phyloP scores from a whole-genome alignment of 208 protist genomes.

The Leishmania arabica region DNA sequence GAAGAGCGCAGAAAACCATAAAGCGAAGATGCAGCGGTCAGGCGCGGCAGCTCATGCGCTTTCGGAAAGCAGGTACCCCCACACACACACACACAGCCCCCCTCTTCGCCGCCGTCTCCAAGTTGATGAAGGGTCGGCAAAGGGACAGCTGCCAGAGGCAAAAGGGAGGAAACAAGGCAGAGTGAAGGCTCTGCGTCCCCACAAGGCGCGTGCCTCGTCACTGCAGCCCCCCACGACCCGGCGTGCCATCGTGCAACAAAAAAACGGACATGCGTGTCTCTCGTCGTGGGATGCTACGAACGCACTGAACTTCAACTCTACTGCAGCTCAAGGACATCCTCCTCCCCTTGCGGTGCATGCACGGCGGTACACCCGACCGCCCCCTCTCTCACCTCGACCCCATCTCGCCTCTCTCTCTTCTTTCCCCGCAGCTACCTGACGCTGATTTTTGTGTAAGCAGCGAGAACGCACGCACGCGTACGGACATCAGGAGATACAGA shows the following conservation, averaged over 20 bases:
- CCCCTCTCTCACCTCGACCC: background rate
- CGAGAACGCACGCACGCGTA: background rate
- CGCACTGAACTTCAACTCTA: background rate
- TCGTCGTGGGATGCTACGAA: background rate
- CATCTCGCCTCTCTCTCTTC: background rate
- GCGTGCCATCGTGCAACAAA: background rate
- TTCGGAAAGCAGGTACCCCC: background rate
- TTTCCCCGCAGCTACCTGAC: background rate
- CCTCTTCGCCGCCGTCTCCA: background rate
- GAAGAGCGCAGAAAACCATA: background rate
- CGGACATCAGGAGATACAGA: background rate
- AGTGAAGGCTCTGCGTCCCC: background rate
- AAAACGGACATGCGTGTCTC: background rate
- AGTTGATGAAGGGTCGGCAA: background rate
- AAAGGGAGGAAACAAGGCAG: background rate
- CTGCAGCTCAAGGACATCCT: background rate
- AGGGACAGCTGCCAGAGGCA: background rate
- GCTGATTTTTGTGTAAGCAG: background rate
- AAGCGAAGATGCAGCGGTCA: background rate
- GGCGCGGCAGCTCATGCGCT: background rate
- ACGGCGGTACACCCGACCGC: background rate
- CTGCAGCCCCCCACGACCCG: background rate
- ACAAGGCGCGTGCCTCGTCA: background rate
- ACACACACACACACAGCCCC: no score
- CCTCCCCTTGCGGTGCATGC: background rate